Percentiles rank a stretch among this genome's conserved stretches.
These are phyloP conservation scores for Skeletonema costatum DNA, from an alignment of 108 stramenopile genomes.

Conservation along the genomic window DNA sequence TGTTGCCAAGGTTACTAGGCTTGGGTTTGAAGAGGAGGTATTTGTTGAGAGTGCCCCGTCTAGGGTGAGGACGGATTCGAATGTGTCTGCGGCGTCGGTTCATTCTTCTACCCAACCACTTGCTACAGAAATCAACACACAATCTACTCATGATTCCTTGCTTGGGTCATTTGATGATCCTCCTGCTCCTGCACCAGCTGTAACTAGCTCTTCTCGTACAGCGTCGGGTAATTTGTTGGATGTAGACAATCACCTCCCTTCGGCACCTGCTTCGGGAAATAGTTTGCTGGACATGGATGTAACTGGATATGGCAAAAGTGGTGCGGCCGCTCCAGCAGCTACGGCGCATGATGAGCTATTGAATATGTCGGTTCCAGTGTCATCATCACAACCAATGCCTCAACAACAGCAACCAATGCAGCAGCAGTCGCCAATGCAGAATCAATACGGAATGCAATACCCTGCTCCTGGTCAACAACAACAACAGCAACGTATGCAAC, in stretches of 20 bases:
- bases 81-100: slow-evolving; percentile 31
- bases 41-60: slow-evolving; percentile 51
- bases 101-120: slow-evolving; percentile 17
- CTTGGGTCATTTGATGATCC: slow-evolving; percentile 66
- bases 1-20: slow-evolving; percentile 81
- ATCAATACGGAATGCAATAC: slow-evolving; percentile 43
- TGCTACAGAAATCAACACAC: neutral
- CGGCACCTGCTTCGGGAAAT: slow-evolving; percentile 39
- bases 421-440: slow-evolving; percentile 35
- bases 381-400: slow-evolving; percentile 32
- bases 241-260: slow-evolving; percentile 21
- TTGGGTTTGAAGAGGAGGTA: slow-evolving; percentile 69
- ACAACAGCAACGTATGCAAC: slow-evolving; percentile 33
- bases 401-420: slow-evolving; percentile 56
- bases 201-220: slow-evolving; percentile 17
- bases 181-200: slow-evolving; percentile 34
- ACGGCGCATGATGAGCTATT: slow-evolving; percentile 75
- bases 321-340: slow-evolving; percentile 39
- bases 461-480: slow-evolving; percentile 25
- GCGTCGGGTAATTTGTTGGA: slow-evolving; percentile 52
- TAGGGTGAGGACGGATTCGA: slow-evolving; percentile 24
- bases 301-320: slow-evolving; percentile 27
- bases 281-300: slow-evolving; percentile 61
- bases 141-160: slow-evolving; percentile 44
- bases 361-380: slow-evolving; percentile 76